A percentile compares a stretch with the other conserved stretches of the same genome.
Conservation (phyloP, 2,329 filamentous ascomycete genomes). For the Ophiocordyceps unilateralis region DNA sequence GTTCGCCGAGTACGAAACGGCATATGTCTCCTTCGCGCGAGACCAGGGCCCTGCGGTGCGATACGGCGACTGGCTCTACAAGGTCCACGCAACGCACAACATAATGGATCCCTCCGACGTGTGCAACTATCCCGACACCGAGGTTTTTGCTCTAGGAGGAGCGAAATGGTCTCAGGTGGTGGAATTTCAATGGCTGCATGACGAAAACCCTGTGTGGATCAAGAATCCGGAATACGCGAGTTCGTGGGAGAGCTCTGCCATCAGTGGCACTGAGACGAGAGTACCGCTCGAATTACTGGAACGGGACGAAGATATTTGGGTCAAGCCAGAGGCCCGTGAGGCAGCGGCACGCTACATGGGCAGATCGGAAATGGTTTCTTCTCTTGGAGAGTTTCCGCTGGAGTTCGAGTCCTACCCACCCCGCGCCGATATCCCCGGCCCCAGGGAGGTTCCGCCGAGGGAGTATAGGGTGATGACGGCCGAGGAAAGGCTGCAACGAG, state of each 20-base stretch:
- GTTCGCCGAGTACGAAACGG: neutral
- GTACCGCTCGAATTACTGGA: neutral
- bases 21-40: neutral
- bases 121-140: neutral
- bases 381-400: neutral
- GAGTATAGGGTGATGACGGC: too few species aligned
- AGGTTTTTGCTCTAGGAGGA: neutral
- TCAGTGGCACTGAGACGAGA: neutral
- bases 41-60: neutral
- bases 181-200: neutral
- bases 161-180: neutral
- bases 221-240: neutral
- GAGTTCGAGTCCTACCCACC: neutral
- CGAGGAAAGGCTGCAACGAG: neutral
- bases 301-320: neutral
- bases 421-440: neutral
- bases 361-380: neutral
- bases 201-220: neutral
- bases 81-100: neutral
- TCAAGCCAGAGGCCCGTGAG: neutral
- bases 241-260: neutral
- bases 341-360: neutral
- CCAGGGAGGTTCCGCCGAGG: neutral
- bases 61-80: neutral
- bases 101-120: neutral